phyloP scores from a whole-genome alignment of 352 stramenopile species.

The Globisporangium cystogenes region DNA sequence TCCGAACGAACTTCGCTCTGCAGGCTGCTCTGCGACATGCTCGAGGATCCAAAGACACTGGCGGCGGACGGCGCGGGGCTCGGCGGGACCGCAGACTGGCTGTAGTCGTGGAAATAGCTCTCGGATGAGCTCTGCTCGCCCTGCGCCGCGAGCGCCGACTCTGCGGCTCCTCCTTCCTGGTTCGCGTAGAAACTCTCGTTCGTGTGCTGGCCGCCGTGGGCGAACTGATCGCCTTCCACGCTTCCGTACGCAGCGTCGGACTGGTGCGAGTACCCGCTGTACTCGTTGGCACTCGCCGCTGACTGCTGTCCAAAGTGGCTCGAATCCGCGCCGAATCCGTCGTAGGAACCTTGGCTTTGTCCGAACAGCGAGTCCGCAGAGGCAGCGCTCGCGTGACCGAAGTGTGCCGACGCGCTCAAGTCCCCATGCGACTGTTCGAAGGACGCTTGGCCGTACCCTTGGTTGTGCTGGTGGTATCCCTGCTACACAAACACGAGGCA shows the following conservation, averaged over 20 bases:
- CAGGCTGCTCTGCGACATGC: background rate
- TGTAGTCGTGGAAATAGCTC: background rate
- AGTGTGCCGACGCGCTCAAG: conserved; percentile 13
- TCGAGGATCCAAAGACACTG: background rate
- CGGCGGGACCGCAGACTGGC: background rate
- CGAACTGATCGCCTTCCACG: background rate
- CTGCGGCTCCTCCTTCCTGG: background rate
- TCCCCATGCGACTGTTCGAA: conserved; percentile 10
- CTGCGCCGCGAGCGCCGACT: background rate
- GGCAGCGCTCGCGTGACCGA: conserved; percentile 16
- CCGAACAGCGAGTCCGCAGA: conserved; percentile 23
- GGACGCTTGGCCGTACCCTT: conserved; percentile 12
- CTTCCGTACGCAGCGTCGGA: background rate
- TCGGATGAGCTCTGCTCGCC: background rate
- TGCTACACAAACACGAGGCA: background rate
- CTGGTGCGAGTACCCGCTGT: background rate
- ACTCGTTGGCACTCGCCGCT: background rate
- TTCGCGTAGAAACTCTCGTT: conserved; percentile 1
- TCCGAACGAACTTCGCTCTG: background rate
- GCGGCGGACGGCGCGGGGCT: background rate
- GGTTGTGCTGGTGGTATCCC: conserved; percentile 11
- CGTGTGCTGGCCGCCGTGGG: conserved; percentile 1
- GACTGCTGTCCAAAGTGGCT: conserved; percentile 8
- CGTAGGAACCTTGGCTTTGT: conserved; percentile 10
- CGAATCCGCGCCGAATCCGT: conserved; percentile 8